Evolutionary conservation across 176 grass and related monocot genomes (phyloP).

Genomic region (Saccharum officinarum): DNA sequence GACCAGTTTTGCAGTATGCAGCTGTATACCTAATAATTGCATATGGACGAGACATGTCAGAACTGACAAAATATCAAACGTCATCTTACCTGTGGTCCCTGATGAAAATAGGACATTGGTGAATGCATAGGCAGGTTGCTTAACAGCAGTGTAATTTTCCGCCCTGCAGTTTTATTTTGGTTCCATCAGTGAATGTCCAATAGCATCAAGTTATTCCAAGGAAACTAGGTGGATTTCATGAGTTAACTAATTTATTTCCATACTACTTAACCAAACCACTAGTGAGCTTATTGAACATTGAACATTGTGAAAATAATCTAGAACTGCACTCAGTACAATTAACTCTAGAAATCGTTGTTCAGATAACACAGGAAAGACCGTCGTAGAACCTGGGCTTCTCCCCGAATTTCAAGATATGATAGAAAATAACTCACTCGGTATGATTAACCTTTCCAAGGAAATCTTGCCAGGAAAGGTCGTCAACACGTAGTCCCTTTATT

Average conservation of each 20-base stretch:
- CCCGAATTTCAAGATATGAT: background rate
- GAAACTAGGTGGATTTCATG: no score
- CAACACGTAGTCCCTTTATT: constrained; percentile 57
- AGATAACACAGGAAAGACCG: constrained; percentile 17
- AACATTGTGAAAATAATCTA: background rate
- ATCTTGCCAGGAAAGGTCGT: constrained; percentile 85
- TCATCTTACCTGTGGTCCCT: constrained; percentile 78
- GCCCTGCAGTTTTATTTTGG: constrained; percentile 45
- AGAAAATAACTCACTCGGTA: constrained; percentile 51
- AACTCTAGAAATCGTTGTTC: background rate
- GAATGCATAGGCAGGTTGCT: constrained; percentile 74
- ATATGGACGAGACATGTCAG: constrained; percentile 4
- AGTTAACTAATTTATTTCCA: constrained; percentile 2
- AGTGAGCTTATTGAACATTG: background rate
- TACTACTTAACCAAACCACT: background rate
- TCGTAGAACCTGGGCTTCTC: background rate
- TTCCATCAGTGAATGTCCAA: constrained; percentile 9
- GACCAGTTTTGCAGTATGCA: background rate
- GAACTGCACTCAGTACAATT: background rate
- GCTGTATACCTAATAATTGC: constrained; percentile 6
- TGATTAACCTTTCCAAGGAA: constrained; percentile 68
- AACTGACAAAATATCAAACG: constrained; percentile 16
- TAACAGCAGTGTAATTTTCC: constrained; percentile 53
- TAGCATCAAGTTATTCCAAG: constrained; percentile 6
- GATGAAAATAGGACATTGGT: constrained; percentile 95